Conservation (phyloP, 805 yeast species). For the Metschnikowia borealis region DNA sequence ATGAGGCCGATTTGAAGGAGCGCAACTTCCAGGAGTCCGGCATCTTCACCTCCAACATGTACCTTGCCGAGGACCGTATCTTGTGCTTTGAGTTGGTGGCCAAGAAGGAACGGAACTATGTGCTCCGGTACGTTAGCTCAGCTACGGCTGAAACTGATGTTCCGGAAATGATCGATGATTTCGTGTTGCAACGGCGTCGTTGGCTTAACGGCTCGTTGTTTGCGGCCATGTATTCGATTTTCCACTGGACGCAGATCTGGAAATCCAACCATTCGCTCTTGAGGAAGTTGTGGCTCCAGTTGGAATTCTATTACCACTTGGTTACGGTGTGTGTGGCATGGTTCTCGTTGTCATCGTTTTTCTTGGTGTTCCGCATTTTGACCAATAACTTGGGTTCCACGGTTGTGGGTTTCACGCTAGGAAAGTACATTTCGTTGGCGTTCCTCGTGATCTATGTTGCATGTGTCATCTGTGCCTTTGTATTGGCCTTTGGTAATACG, state of each 20-base stretch:
- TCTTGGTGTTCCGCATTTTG: conserved; percentile 85
- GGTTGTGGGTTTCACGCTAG: conserved; percentile 63
- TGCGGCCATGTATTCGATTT: conserved; percentile 87
- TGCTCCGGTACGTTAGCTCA: conserved; percentile 82
- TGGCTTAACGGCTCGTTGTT: conserved; percentile 98
- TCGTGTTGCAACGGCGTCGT: conserved; percentile 93
- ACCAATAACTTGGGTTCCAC: conserved; percentile 66
- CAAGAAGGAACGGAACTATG: conserved; percentile 78
- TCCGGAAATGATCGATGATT: conserved; percentile 91
- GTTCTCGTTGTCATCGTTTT: conserved; percentile 90
- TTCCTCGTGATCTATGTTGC: conserved; percentile 83
- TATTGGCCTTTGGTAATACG: conserved; percentile 87
- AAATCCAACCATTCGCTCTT: conserved; percentile 74
- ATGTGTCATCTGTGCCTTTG: conserved; percentile 79
- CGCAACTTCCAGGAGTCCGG: conserved; percentile 40
- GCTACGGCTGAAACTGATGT: conserved; percentile 97
- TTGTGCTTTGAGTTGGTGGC: conserved; percentile 63
- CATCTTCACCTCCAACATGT: conserved; percentile 65
- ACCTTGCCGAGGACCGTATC: conserved; percentile 66
- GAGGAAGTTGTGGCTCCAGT: conserved; percentile 77
- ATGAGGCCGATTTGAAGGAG: conserved; percentile 38
- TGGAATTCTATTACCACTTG: conserved; percentile 88
- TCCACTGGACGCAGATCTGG: conserved; percentile 88
- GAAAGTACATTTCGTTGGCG: conserved; percentile 70
- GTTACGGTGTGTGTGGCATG: conserved; percentile 78